Evolutionary conservation across 495 filamentous ascomycete genomes (phyloP), one percentile per base, ranked within the genome.

Genomic region (Penicillium diatomitis): DNA sequence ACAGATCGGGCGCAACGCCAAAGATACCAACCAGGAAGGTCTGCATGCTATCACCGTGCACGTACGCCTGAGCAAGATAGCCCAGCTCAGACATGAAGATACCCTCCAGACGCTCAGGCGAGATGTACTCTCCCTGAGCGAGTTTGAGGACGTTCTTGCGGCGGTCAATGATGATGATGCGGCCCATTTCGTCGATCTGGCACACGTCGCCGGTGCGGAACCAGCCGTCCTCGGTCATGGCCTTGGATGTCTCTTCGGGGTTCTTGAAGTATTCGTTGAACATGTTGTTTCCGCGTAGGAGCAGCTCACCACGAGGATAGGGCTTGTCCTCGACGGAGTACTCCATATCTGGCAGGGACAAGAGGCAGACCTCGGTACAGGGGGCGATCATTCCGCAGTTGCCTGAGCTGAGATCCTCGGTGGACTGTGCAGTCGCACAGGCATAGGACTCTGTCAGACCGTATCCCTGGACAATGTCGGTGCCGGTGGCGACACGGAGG

Each of bases 61-160:
- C 87, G 53, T 88, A 96, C 3, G 81, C 91, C 61, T 84, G 84
- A 40, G 81, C 77, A 27, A 97, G 71, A 48, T 87, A 80, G 51
- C 77, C 84, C 46, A 84, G 78, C 70, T 84, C 86, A 35, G 86
- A 86, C 49, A 96, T 76, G 63, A 89, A 87, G 11, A 94, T 81
- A 69, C 96, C 96, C 75, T 98, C 92, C 59, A 98, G 84, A 32
- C 91, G 87, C 72, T 98, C 92, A 28, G 92, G 92, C 31, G 90
- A 96, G 56, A 98, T 87, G 66, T 98, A 98, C 73, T 98, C 92
- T 64, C 92, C 92, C 65, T 98, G 92, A 0, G 92, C 86, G 38
- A 98, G 79, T 78, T 98, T 98, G 61, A 98, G 83, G 10, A 97
- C 87, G 67, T 98, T 97, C 84, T 98, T 98, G 59, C 89, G 84